These are phyloP conservation scores for Tagetes erecta DNA, from an alignment of 129 eudicot species.

Conservation along the genomic window DNA sequence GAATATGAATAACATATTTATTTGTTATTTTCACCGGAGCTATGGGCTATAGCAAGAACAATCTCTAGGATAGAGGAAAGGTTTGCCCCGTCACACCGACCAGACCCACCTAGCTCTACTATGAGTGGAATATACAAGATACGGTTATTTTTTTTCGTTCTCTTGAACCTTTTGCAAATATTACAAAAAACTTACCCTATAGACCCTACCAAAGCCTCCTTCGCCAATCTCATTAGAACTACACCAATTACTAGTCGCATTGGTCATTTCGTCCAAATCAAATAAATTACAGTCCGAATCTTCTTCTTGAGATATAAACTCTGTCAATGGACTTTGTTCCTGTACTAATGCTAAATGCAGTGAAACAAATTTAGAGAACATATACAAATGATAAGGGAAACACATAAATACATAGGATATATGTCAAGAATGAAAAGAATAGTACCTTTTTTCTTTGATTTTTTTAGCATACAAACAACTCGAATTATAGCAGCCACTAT, in stretches of 20 bases:
- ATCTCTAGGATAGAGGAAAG: too few relatives aligned
- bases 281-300: conserved; percentile 38
- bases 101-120: too few relatives aligned
- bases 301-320: conserved; percentile 35
- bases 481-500: conserved; percentile 16
- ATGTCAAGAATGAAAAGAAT: neutral
- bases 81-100: too few relatives aligned
- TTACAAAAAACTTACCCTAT: conserved; percentile 39
- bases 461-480: conserved; percentile 11
- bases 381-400: neutral
- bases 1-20: conserved; percentile 2
- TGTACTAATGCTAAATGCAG: conserved; percentile 21
- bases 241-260: conserved; percentile 53
- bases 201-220: conserved; percentile 70
- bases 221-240: conserved; percentile 51
- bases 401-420: neutral
- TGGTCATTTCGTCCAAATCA: conserved; percentile 38
- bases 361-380: neutral
- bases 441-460: conserved; percentile 37
- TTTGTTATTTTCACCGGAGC: neutral
- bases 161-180: neutral
- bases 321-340: conserved; percentile 31
- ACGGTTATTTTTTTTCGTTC: neutral
- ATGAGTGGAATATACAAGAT: too few relatives aligned
- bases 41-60: too few relatives aligned